Conservation (phyloP, 179 eudicot genomes). For the Amaranthus tricolor region DNA sequence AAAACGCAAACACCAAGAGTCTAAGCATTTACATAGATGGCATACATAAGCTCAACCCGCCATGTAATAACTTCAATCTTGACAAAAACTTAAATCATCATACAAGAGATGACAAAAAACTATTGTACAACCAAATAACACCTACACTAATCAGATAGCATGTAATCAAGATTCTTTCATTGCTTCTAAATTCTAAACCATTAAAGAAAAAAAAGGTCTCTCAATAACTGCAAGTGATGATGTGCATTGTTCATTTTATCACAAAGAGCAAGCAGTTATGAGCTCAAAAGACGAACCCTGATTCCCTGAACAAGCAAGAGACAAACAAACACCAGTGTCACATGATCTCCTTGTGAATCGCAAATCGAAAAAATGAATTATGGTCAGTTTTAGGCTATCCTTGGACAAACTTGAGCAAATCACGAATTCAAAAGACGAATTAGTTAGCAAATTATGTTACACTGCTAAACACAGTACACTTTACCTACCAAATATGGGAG, state of each 20-base stretch:
- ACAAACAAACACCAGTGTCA: no score
- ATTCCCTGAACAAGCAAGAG: no score
- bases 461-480: not conserved
- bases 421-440: no score
- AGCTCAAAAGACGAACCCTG: no score
- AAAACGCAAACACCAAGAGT: conserved; percentile 8
- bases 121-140: not conserved
- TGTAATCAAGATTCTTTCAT: not conserved
- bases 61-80: not conserved
- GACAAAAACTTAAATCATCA: not conserved
- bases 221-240: not conserved
- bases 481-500: not conserved
- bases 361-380: no score
- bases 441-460: no score
- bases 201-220: not conserved
- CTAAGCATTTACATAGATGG: not conserved
- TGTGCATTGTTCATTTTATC: no score
- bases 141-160: not conserved
- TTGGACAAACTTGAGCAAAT: no score
- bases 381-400: no score
- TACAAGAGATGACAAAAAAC: not conserved
- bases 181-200: conserved; percentile 1
- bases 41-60: conserved; percentile 3
- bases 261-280: no score
- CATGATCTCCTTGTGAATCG: no score